Evolutionary conservation across 108 stramenopile species (phyloP), one percentile per base, ranked within the genome.

Genomic region (Chaetoceros tenuissimus): DNA sequence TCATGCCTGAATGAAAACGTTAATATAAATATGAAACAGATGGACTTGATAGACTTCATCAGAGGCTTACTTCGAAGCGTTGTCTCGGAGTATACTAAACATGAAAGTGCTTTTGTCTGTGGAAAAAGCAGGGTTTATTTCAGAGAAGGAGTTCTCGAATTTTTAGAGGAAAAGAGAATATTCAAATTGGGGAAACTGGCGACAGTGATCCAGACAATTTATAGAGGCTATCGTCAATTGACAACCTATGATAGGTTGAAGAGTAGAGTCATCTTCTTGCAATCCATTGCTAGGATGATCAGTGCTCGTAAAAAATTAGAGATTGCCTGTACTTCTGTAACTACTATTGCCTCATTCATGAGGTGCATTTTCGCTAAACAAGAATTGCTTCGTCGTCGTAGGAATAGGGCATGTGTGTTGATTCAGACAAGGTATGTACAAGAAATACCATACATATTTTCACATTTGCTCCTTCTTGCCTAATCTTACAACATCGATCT

Each of bases 111-210:
- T 0, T 94, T 88, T 66, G 80, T 85, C 0, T 59, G 68, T 43
- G 94, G 94, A 23, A 84, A 84, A 57, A 94, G 85, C 8, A 73
- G 75, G 30, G 84, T 90, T 23, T 96, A 93, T 68, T 96, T 96
- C 66, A 80, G 87, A 30, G 61, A 71, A 53, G 92, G 92, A 31
- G 90, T 84, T 27, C 77, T 96, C 22, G 94, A 96, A 53, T 79
- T 54, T 47, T 72, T 93, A 8, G 88, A 96, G n/a, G 69, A 68
- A 51, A 50, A 83, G 23, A 72, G 82, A 25, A 63, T 71, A 18
- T 67, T 72, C 53, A 74, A 64, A 44, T 60, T 74, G 64, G 77
- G 74, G 45, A 52, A 50, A 2, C 64, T 74, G 34, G 73, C 76
- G 5, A 59, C 62, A 1, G 57, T 60, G 18, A 81, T 81, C 48